Conservation (phyloP, 1,284 basidiomycete species). For the Ganoderma resinaceum region DNA sequence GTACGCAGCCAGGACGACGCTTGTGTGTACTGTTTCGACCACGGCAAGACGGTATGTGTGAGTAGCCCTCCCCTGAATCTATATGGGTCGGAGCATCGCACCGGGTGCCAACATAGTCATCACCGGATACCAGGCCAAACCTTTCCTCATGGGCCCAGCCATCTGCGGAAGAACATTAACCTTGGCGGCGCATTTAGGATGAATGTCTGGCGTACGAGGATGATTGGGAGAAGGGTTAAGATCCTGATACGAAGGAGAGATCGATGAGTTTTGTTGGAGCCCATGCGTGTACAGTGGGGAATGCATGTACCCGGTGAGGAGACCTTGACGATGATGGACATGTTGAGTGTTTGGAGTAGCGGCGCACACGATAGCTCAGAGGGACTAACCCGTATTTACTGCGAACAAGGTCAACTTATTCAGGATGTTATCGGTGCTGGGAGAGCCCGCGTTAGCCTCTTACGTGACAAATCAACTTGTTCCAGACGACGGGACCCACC, state of each 20-base stretch:
- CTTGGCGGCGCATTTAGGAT: background rate
- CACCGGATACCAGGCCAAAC: background rate
- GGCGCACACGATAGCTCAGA: too few species aligned
- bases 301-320: background rate
- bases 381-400: slow-evolving; percentile 5
- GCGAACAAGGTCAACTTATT: slow-evolving; percentile 2
- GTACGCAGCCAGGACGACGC: slow-evolving; percentile 7
- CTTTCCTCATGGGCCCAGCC: background rate
- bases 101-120: slow-evolving; percentile 1
- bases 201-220: background rate
- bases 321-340: background rate
- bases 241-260: background rate
- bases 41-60: background rate
- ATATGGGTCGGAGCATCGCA: background rate
- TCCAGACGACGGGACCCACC: background rate
- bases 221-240: background rate
- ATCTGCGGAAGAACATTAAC: background rate
- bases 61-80: background rate
- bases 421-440: slow-evolving; percentile 3
- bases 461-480: background rate
- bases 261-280: background rate
- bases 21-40: background rate
- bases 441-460: background rate
- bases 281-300: background rate
- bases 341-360: background rate